A percentile compares a stretch with the other conserved stretches of the same genome.
These are phyloP conservation scores for Apiospora koreana DNA, from an alignment of 2,329 filamentous ascomycete species.

Conservation along the genomic window DNA sequence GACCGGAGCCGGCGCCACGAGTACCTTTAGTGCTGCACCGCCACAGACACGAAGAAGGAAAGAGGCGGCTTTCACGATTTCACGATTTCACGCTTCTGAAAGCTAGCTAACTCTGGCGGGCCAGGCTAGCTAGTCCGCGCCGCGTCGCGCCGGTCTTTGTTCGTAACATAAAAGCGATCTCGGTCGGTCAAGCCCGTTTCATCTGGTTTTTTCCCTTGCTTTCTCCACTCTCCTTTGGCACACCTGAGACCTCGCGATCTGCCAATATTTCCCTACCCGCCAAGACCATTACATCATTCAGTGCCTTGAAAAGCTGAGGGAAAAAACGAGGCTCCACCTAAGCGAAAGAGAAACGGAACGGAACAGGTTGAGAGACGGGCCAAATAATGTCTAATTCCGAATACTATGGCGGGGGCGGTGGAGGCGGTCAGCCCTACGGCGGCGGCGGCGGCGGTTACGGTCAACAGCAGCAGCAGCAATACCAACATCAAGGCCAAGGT, in stretches of 20 bases:
- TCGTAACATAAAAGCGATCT: not conserved
- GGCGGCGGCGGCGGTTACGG: conserved; percentile 8
- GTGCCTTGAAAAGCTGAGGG: not conserved
- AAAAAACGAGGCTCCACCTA: not conserved
- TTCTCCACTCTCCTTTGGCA: not conserved
- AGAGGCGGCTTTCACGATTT: not conserved
- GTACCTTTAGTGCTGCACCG: not conserved
- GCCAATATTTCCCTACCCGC: not conserved
- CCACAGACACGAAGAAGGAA: not conserved
- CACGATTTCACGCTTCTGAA: not conserved
- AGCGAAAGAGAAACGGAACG: not conserved
- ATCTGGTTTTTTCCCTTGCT: not conserved
- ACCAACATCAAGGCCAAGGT: not conserved
- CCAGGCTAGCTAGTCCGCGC: not conserved
- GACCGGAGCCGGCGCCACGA: not conserved
- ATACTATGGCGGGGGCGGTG: conserved; percentile 13
- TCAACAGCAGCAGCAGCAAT: not conserved
- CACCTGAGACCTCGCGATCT: not conserved
- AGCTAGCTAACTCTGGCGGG: not conserved
- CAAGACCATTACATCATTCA: conserved; percentile 2
- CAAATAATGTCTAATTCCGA: conserved; percentile 12
- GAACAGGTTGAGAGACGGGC: not conserved
- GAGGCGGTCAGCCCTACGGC: conserved; percentile 12
- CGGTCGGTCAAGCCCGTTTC: not conserved
- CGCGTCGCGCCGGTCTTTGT: not conserved